Conservation (phyloP, 805 yeast genomes). For the Hanseniaspora singularis region DNA sequence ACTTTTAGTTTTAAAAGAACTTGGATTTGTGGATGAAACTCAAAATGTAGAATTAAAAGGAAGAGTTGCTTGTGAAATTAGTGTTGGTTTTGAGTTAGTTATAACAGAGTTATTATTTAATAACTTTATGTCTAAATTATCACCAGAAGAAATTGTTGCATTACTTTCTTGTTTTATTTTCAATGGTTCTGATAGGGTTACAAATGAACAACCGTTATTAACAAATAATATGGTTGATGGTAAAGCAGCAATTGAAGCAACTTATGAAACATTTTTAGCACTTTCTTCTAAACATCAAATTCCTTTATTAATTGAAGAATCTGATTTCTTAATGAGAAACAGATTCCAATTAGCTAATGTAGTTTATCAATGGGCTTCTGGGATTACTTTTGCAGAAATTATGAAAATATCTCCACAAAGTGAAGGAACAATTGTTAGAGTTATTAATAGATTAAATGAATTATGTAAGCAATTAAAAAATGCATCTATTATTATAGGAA, state of each 20-base stretch:
- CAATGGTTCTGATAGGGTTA: constrained; percentile 60
- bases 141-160: constrained; percentile 95
- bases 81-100: constrained; percentile 81
- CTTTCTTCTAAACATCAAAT: constrained; percentile 61
- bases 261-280: constrained; percentile 49
- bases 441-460: constrained; percentile 86
- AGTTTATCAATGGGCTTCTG: constrained; percentile 97
- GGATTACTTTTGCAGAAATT: constrained; percentile 79
- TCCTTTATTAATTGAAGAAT: constrained; percentile 69
- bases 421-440: constrained; percentile 95
- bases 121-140: constrained; percentile 83
- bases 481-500: constrained; percentile 91
- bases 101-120: constrained; percentile 82
- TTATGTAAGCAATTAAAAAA: constrained; percentile 87
- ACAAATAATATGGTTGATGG: constrained; percentile 78
- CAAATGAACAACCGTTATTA: constrained; percentile 46
- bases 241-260: constrained; percentile 50
- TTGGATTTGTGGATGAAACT: constrained; percentile 67
- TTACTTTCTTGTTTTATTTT: constrained; percentile 82
- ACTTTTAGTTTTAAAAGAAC: constrained; percentile 57
- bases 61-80: constrained; percentile 84
- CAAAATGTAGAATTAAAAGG: constrained; percentile 71
- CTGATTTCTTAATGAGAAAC: constrained; percentile 66
- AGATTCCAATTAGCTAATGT: constrained; percentile 86
- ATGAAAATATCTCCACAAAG: constrained; percentile 81